Base-by-base conservation (phyloP, 495 filamentous ascomycete species). In the Lichenothelia convexa region DNA sequence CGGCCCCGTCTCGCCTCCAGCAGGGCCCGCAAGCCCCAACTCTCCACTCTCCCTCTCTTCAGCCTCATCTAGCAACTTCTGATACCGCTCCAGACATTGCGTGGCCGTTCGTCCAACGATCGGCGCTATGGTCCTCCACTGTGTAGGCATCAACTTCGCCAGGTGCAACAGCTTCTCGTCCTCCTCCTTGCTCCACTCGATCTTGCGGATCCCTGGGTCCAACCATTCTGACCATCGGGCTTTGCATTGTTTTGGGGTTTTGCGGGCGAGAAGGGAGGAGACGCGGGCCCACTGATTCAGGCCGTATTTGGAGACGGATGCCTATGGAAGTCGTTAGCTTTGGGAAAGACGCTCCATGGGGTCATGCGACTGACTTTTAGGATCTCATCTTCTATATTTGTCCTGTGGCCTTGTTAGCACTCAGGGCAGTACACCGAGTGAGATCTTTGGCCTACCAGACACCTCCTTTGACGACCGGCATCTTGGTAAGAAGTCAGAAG, bases 211-310 rank as follows among this genome's bases (percentile, higher is more conserved):
- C 44, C 80, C 81, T 3, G 89, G 89, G 48, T 95, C 89, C 43
- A 97, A 72, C 87, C 89, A 97, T 70, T 97, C 91, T 42, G 76
- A 68, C 89, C 89, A 97, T 57, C 89, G 73, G 31, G 89, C 91
- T 61, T 95, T 95, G 70, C 89, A 95, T 61, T 95, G 91, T 59
- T 97, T 97, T 19, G 89, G 81, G 7, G 89, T 94, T 58, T 97
- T 97, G 44, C 91, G 79, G 51, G 89, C 87, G 51, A 97, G 75
- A 26, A 97, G 74, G 18, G 91, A 95, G 31, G 89, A 94, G 27
- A 94, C 87, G 53, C 89, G 89, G 51, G 91, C 87, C 89, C 89
- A 97, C 61, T 97, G 89, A 56, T 97, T 94, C 23, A 97, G 70
- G 36, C 86, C 86, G 62, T 93, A 94, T 59, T 94, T 94, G 44